Evolutionary conservation across 2,329 filamentous ascomycete genomes (phyloP).

Genomic region (Polytolypa hystricis): DNA sequence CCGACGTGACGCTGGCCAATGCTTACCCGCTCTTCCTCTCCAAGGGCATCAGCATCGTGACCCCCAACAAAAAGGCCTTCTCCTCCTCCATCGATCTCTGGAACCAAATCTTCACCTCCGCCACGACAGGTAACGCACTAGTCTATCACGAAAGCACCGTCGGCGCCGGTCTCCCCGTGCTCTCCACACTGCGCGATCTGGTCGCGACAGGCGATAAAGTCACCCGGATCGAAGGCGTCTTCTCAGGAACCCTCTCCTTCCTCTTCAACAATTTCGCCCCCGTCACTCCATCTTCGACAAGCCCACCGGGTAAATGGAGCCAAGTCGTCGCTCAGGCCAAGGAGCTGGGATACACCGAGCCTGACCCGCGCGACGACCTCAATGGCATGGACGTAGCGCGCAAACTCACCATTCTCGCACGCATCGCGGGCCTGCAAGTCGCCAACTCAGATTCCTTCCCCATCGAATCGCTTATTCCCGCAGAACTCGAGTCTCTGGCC

Average conservation of each 20-base stretch:
- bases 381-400: constrained; percentile 87
- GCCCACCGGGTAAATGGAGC: constrained; percentile 60
- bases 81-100: constrained; percentile 70
- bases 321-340: constrained; percentile 88
- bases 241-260: constrained; percentile 96
- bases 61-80: constrained; percentile 98
- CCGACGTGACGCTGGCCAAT: constrained; percentile 73
- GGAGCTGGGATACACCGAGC: constrained; percentile 83
- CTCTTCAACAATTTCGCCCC: constrained; percentile 96
- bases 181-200: constrained; percentile 89
- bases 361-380: constrained; percentile 74
- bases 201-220: constrained; percentile 87
- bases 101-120: constrained; percentile 72
- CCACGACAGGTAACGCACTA: constrained; percentile 53
- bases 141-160: constrained; percentile 94
- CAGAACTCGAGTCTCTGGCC: constrained; percentile 63
- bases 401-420: constrained; percentile 88
- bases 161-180: constrained; percentile 82
- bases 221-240: constrained; percentile 88
- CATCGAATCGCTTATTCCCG: constrained; percentile 85
- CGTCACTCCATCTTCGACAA: constrained; percentile 51
- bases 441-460: constrained; percentile 81
- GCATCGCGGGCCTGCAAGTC: constrained; percentile 70
- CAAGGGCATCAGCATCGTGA: constrained; percentile 80
- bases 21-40: constrained; percentile 71